A percentile compares a stretch with the other conserved stretches of the same genome.
These are phyloP conservation scores for Fusarium luffae DNA, from an alignment of 2,329 filamentous ascomycete genomes.

Conservation along the genomic window DNA sequence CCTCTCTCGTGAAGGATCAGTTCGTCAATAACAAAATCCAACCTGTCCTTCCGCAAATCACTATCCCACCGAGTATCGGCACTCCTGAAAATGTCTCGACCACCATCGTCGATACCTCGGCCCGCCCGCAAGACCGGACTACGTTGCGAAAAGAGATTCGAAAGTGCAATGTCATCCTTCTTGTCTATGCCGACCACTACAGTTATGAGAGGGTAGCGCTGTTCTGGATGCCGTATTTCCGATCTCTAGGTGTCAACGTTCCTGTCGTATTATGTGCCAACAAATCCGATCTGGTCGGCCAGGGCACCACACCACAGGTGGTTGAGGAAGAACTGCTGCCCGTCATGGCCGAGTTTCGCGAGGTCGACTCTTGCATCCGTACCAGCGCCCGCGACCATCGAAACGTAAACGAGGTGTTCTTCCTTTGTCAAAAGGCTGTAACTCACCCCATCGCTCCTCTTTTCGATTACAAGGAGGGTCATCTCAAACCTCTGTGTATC, in stretches of 20 bases:
- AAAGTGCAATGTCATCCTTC: constrained; percentile 94
- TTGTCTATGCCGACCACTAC: constrained; percentile 98
- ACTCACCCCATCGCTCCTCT: constrained; percentile 96
- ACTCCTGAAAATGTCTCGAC: constrained; percentile 97
- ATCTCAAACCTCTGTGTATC: constrained; percentile 88
- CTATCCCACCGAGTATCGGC: constrained; percentile 90
- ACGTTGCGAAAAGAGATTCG: constrained; percentile 93
- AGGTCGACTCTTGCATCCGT: constrained; percentile 97
- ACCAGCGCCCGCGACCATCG: constrained; percentile 91
- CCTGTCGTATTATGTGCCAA: constrained; percentile 97
- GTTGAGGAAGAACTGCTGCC: constrained; percentile 98
- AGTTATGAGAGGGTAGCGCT: constrained; percentile 97
- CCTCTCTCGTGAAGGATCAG: constrained; percentile 94
- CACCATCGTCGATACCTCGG: constrained; percentile 96
- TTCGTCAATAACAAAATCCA: constrained; percentile 98
- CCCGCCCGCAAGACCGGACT: constrained; percentile 90
- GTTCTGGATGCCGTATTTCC: constrained; percentile 99
- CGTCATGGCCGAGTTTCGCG: constrained; percentile 98
- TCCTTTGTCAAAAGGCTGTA: constrained; percentile 97
- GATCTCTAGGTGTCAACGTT: constrained; percentile 97
- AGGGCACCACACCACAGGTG: constrained; percentile 82
- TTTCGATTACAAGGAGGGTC: constrained; percentile 93
- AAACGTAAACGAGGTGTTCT: constrained; percentile 97
- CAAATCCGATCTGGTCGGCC: constrained; percentile 88
- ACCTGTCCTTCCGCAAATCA: constrained; percentile 92